phyloP scores from a whole-genome alignment of 192 early-diverging fungal genomes.

The Umbelopsis isabellina region DNA sequence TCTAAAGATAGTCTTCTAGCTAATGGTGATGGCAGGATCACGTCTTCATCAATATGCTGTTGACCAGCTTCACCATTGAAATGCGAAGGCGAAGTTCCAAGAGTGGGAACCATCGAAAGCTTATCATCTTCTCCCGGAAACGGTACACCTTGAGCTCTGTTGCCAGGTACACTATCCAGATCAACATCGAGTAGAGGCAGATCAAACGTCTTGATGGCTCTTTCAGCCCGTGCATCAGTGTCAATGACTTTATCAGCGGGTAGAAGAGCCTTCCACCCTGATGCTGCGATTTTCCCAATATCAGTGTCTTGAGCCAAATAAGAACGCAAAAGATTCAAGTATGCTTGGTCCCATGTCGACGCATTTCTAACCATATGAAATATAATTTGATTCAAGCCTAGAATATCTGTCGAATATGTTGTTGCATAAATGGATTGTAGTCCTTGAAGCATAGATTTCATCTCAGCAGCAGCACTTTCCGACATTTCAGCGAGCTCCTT shows the following conservation, averaged over 20 bases:
- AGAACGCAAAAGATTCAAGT: constrained; percentile 72
- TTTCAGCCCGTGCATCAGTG: constrained; percentile 42
- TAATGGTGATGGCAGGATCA: not conserved
- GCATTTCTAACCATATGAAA: constrained; percentile 79
- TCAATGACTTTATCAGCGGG: constrained; percentile 36
- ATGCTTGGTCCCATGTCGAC: constrained; percentile 82
- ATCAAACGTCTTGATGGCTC: constrained; percentile 48
- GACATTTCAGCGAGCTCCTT: constrained; percentile 72
- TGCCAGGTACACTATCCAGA: constrained; percentile 34
- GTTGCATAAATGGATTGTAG: constrained; percentile 84
- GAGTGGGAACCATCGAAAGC: not conserved
- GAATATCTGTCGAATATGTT: constrained; percentile 75
- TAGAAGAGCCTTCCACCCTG: constrained; percentile 64
- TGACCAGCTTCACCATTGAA: too few relatives aligned
- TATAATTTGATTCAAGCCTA: constrained; percentile 79
- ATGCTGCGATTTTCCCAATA: constrained; percentile 61
- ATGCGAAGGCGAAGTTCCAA: constrained; percentile 1
- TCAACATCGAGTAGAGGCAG: constrained; percentile 50
- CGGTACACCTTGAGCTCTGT: not conserved
- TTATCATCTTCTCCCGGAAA: not conserved
- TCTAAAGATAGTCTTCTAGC: not conserved
- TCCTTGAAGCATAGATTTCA: constrained; percentile 79
- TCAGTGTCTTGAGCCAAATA: constrained; percentile 88
- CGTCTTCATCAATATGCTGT: not conserved
- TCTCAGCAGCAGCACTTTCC: constrained; percentile 74